These are phyloP conservation scores for Candida verbasci DNA, from an alignment of 805 yeast genomes.

Conservation along the genomic window DNA sequence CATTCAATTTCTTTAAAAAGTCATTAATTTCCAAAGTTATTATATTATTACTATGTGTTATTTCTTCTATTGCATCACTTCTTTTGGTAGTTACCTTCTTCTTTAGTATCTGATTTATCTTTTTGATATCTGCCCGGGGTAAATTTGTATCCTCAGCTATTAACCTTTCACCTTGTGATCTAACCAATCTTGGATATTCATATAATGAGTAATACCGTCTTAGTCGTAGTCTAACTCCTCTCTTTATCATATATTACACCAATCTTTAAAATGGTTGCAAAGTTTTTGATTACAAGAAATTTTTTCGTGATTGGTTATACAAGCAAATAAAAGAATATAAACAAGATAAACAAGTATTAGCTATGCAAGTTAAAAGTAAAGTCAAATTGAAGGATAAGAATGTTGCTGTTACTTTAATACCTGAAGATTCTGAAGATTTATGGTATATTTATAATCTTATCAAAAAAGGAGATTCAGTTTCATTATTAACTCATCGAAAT, in stretches of 20 bases:
- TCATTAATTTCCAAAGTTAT: slow-evolving; percentile 6
- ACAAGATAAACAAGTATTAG: too few relatives aligned
- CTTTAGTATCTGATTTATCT: slow-evolving; percentile 1
- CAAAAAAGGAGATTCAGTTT: slow-evolving; percentile 69
- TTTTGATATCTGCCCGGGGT: background rate
- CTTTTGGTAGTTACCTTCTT: slow-evolving; percentile 6
- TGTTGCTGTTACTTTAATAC: slow-evolving; percentile 62
- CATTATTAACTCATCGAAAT: slow-evolving; percentile 64
- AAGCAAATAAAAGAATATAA: slow-evolving; percentile 1
- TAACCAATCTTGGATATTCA: background rate
- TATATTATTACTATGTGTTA: slow-evolving; percentile 7
- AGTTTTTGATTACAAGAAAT: slow-evolving; percentile 2
- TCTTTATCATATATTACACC: background rate
- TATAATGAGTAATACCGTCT: background rate
- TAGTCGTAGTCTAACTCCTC: background rate
- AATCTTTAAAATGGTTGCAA: slow-evolving; percentile 5
- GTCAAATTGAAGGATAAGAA: slow-evolving; percentile 45
- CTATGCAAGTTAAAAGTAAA: slow-evolving; percentile 12
- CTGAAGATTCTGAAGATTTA: slow-evolving; percentile 88
- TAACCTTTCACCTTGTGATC: background rate
- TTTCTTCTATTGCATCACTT: slow-evolving; percentile 7
- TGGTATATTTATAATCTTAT: slow-evolving; percentile 84
- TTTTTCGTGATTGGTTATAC: slow-evolving; percentile 4
- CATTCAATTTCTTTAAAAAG: slow-evolving; percentile 1
- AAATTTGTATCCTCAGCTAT: background rate